phyloP scores from a whole-genome alignment of 441 rosid genomes.

The Omphalea diandra region DNA sequence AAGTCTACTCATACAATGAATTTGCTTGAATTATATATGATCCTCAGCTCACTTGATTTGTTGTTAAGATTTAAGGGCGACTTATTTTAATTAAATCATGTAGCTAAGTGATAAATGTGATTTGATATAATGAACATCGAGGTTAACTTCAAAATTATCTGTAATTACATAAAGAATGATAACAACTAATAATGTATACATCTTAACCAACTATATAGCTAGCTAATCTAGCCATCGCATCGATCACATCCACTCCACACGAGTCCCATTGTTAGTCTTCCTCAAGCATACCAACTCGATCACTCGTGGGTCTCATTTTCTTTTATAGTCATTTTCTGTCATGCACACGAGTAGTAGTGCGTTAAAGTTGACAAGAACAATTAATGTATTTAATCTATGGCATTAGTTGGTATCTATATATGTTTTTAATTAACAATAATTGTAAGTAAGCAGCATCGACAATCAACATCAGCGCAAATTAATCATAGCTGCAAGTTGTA shows the following conservation, averaged over 20 bases:
- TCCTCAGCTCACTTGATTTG: not conserved
- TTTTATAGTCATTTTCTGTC: not conserved
- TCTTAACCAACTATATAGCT: not conserved
- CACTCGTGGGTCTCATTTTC: not conserved
- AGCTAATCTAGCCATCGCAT: not conserved
- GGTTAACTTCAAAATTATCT: not conserved
- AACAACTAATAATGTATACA: too few relatives aligned
- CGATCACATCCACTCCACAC: not conserved
- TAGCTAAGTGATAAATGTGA: constrained; percentile 1
- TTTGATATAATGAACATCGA: not conserved
- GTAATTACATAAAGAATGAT: not conserved
- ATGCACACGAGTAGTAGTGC: not conserved
- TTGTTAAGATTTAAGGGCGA: not conserved
- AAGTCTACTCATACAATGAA: constrained; percentile 6
- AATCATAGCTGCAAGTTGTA: constrained; percentile 13
- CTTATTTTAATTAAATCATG: not conserved
- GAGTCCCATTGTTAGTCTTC: not conserved
- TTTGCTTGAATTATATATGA: not conserved
- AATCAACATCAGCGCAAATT: not conserved
- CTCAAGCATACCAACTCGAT: too few relatives aligned
- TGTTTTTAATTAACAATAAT: not conserved
- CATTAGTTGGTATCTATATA: too few relatives aligned
- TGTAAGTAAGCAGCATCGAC: not conserved
- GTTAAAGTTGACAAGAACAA: not conserved
- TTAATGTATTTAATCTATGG: too few relatives aligned